Percentiles rank a stretch among this genome's conserved stretches.
These are phyloP conservation scores for Fusarium anguioides DNA, from an alignment of 2,329 filamentous ascomycete genomes.

Conservation along the genomic window DNA sequence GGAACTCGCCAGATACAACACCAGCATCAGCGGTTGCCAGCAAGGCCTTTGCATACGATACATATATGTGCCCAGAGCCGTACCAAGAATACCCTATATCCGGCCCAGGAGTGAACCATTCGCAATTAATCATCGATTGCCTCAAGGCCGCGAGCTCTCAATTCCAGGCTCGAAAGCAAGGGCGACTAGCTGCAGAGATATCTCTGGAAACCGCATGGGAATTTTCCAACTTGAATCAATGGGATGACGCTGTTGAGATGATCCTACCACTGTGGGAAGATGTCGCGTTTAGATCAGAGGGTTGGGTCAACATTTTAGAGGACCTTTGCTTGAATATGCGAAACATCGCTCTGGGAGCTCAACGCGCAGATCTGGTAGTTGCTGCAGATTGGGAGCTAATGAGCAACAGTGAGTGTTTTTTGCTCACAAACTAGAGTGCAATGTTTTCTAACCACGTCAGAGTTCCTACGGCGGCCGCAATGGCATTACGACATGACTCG, in stretches of 20 bases:
- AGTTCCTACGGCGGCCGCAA: conserved; percentile 63
- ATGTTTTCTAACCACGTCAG: conserved; percentile 49
- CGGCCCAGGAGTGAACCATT: conserved; percentile 65
- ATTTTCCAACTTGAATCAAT: conserved; percentile 60
- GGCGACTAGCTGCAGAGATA: conserved; percentile 65
- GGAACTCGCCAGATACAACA: conserved; percentile 61
- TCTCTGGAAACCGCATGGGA: conserved; percentile 68
- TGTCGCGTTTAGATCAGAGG: conserved; percentile 65
- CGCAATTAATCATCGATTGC: conserved; percentile 64
- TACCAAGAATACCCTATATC: conserved; percentile 67
- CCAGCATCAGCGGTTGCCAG: conserved; percentile 59
- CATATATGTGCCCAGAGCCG: conserved; percentile 73
- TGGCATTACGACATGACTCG: conserved; percentile 72
- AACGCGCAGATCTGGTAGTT: conserved; percentile 66
- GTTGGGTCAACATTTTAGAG: conserved; percentile 70
- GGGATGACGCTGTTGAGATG: conserved; percentile 65
- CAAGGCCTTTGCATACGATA: conserved; percentile 70
- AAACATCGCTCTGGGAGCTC: conserved; percentile 63
- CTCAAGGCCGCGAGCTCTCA: conserved; percentile 63
- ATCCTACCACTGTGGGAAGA: conserved; percentile 69
- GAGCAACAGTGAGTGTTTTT: conserved; percentile 61
- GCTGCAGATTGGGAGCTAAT: conserved; percentile 75
- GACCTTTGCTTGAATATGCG: conserved; percentile 71
- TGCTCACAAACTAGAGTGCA: not conserved
- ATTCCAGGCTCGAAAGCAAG: conserved; percentile 65